phyloP scores from a whole-genome alignment of 192 early-diverging fungal genomes.

The Endogone sp. region DNA sequence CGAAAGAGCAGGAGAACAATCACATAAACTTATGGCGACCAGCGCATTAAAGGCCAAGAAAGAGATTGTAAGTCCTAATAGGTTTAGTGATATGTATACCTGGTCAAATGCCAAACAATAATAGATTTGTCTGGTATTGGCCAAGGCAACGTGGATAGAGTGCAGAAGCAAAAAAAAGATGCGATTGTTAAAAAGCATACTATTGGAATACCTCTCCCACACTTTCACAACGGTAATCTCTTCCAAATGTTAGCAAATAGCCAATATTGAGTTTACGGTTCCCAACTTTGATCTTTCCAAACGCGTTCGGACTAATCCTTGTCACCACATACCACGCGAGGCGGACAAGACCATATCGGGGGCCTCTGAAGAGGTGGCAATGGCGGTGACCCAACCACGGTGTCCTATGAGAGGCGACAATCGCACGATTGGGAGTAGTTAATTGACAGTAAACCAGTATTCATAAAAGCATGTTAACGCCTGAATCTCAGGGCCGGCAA shows the following conservation, averaged over 20 bases:
- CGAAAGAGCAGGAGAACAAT: slow-evolving; percentile 10
- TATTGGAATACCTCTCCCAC: too few relatives aligned
- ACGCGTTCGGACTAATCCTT: not conserved
- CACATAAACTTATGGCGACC: slow-evolving; percentile 12
- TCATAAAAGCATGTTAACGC: not conserved
- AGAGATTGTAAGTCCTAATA: not conserved
- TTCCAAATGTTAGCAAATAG: too few relatives aligned
- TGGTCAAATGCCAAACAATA: slow-evolving; percentile 95
- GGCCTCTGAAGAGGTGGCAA: slow-evolving; percentile 94
- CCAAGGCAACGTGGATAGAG: slow-evolving; percentile 6
- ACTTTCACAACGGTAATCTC: too few relatives aligned
- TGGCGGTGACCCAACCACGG: slow-evolving; percentile 90
- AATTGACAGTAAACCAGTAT: not conserved
- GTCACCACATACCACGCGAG: slow-evolving; percentile 76
- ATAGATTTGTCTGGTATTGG: slow-evolving; percentile 85
- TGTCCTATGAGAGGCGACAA: slow-evolving; percentile 52
- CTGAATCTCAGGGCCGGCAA: too few relatives aligned
- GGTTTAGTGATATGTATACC: not conserved
- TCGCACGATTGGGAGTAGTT: too few relatives aligned
- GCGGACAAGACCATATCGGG: slow-evolving; percentile 97
- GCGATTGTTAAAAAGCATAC: too few relatives aligned
- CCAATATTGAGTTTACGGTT: too few relatives aligned
- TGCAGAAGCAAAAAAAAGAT: slow-evolving; percentile 7
- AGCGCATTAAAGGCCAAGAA: slow-evolving; percentile 13
- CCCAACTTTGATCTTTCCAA: too few relatives aligned